A percentile compares a stretch with the other conserved stretches of the same genome.
phyloP scores from a whole-genome alignment of 2,329 filamentous ascomycete genomes.

The Parascedosporium putredinis region DNA sequence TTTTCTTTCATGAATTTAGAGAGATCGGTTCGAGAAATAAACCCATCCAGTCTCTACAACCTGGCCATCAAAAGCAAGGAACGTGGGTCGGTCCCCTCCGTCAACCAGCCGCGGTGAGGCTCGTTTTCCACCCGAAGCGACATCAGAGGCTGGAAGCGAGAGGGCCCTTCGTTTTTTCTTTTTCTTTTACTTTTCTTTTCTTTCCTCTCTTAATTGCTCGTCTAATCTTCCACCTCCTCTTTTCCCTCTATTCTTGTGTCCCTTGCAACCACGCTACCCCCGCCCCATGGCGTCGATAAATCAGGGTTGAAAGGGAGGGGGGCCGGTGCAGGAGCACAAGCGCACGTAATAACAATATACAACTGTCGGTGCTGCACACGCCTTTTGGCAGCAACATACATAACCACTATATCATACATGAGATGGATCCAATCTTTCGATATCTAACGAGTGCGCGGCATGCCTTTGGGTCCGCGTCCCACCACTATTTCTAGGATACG shows the following conservation, averaged over 20 bases:
- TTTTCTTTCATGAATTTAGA: no score
- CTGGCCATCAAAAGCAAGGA: no score
- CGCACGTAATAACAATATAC: neutral
- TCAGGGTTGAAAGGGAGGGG: neutral
- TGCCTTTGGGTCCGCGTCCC: neutral
- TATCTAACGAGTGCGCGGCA: no score
- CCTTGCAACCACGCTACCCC: neutral
- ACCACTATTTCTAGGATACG: neutral
- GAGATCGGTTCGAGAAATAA: no score
- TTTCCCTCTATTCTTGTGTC: neutral
- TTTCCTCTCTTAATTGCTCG: neutral
- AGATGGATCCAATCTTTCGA: no score
- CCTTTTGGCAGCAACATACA: neutral
- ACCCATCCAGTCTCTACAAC: no score
- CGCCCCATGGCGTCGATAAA: neutral
- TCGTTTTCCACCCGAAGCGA: no score
- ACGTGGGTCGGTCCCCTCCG: no score
- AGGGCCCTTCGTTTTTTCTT: neutral
- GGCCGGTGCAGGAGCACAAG: neutral
- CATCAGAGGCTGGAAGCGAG: no score
- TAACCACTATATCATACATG: no score
- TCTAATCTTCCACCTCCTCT: neutral
- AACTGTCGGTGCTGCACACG: constrained; percentile 1
- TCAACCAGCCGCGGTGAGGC: no score
- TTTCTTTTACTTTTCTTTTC: neutral